Base-by-base conservation (phyloP, 805 yeast species). In the Saccharomycodes ludwigii region DNA sequence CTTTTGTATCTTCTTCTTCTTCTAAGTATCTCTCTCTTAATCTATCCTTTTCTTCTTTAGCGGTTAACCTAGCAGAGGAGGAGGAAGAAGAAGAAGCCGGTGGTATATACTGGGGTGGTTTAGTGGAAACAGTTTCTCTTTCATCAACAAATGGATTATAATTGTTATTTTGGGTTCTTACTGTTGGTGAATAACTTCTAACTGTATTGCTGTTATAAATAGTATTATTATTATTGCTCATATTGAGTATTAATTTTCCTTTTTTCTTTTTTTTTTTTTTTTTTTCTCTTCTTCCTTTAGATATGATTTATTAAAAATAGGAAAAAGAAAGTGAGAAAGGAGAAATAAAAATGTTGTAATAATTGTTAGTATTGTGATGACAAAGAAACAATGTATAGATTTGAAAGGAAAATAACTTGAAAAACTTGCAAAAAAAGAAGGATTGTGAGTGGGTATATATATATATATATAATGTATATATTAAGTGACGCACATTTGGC, bases 91-190 rank as follows among this genome's bases (percentile, higher is more conserved):
- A 32, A 13, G 30, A 35, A 14, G 20, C 31, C 10, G 39, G 33
- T 31, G 39, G 37, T 21, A 22, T 24, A 22, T 21, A 13, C 27
- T 26, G 16, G 28, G 6, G 28, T 33, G 15, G 12, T 14, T 34
- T 13, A 44, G 50, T 18, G 48, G 47, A 29, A 42, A 28, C 30
- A 33, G 38, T 34, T 32, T 6, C 44, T 50, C 4, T 33, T 27
- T 52, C 58, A 25, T 47, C 56, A 27, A 53, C 40, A 35, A 55
- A 55, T 9, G 60, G 60, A 33, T 55, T 55, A 14, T 43, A 51
- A 3, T n/a, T n/a, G n/a, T n/a, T n/a, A n/a, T 7, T 30, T 34
- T 34, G 31, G 26, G 19, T 26, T 34, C 31, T 26, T 34, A 18
- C 37, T 30, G 21, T 20, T 31, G 13, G 13, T 31, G 21, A 32